These are phyloP conservation scores for Phytophthora lateralis DNA, from an alignment of 352 stramenopile species.

Conservation along the genomic window DNA sequence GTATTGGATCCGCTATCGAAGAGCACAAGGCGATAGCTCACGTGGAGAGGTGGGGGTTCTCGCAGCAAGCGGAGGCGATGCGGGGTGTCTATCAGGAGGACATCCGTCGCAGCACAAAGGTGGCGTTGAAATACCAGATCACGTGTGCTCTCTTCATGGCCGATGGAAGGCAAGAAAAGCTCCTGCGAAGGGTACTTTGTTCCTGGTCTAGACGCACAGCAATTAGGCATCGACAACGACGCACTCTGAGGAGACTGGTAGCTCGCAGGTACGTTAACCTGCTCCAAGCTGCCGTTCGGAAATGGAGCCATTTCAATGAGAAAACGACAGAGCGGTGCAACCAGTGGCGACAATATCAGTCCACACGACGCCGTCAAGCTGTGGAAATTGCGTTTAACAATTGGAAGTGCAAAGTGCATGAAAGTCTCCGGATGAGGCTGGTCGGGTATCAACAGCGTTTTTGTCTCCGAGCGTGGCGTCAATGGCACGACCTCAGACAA, in stretches of 20 bases:
- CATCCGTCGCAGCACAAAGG: conserved; percentile 24
- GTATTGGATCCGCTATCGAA: conserved; percentile 20
- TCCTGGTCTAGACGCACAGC: conserved; percentile 19
- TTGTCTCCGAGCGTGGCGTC: conserved; percentile 21
- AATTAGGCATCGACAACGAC: conserved; percentile 1
- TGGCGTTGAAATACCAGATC: conserved; percentile 36
- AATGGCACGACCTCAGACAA: conserved; percentile 1
- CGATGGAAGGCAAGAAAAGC: conserved; percentile 23
- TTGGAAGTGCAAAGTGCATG: conserved; percentile 15
- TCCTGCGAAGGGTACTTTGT: conserved; percentile 18
- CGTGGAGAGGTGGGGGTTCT: conserved; percentile 29
- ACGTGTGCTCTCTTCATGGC: conserved; percentile 38
- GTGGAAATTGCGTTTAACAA: conserved; percentile 5
- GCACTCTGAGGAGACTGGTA: conserved; percentile 20
- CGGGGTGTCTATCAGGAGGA: conserved; percentile 19
- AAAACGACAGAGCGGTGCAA: neutral
- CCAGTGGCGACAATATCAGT: conserved; percentile 10
- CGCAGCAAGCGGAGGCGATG: conserved; percentile 22
- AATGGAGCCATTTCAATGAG: conserved; percentile 17
- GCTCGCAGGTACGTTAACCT: conserved; percentile 1
- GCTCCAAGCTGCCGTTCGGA: conserved; percentile 10
- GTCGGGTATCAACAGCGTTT: conserved; percentile 8
- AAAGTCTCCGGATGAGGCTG: conserved; percentile 10
- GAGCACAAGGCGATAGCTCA: conserved; percentile 21
- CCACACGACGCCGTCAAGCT: neutral